Evolutionary conservation across 495 filamentous ascomycete genomes (phyloP), one percentile per base, ranked within the genome.

Genomic region (Aspergillus coremiiformis): DNA sequence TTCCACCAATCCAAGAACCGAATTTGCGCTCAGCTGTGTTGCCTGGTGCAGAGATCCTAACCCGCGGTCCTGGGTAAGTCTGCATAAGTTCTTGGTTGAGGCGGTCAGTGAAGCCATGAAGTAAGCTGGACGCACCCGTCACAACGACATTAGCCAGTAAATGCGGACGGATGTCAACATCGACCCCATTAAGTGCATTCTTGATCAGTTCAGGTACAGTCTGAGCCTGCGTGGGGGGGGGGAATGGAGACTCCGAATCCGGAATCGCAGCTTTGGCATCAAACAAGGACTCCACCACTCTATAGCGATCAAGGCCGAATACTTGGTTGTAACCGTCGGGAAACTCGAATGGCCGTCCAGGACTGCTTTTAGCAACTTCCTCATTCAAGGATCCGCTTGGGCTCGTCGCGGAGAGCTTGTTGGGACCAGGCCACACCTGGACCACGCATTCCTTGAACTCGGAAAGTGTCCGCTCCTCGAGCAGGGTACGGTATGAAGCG

Each of bases 371-470:
- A 14, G 79, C 83, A 29, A 80, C 69, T 26, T 95, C 90, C 55
- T 90, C 80, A 60, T 86, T 86, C 3, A 73, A 67, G n/a, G 74
- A 66, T 29, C 79, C 78, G 21, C 71, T 73, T 54, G 80, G 83
- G 29, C 77, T 74, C 5, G 78, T 74, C 33, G 77, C 74, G 5
- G 75, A 64, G 50, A 86, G 81, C 20, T 80, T 78, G 47, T 84
- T 85, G 0, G 87, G 88, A 1, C 90, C 89, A n/a, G 79, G 77
- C 92, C 92, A 97, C 23, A 90, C 81, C 63, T 95, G 87, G 22
- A 96, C 92, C 39, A 96, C 90, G 43, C 85, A 92, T 72, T 98
- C 94, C 73, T 98, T 98, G 77, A 96, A 98, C 63, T 96, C 89
- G 33, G 85, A 87, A 20, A 97, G 70, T 12, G 96, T 85, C 39